Conservation (phyloP, 148 eudicot genomes). For the Amaranthus palmeri region DNA sequence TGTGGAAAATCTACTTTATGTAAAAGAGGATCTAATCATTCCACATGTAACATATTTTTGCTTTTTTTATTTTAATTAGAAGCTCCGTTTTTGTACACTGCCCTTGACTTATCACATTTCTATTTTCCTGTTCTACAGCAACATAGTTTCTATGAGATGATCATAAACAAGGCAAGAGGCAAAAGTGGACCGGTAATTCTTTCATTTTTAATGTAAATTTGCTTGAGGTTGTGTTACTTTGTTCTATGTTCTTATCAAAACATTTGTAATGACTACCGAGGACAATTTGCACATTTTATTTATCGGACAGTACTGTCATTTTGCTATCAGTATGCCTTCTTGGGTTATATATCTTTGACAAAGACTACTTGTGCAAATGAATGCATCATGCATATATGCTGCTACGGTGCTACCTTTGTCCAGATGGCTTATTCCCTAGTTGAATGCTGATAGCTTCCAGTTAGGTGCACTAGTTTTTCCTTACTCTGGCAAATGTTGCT, state of each 20-base stretch:
- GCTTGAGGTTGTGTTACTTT: neutral
- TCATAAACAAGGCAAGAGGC: constrained; percentile 96
- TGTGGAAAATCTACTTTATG: constrained; percentile 93
- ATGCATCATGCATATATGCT: neutral
- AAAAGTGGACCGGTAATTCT: constrained; percentile 95
- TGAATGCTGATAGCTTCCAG: neutral
- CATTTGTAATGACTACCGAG: neutral
- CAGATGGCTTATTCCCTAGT: neutral
- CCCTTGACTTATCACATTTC: constrained; percentile 2
- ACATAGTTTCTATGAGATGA: constrained; percentile 97
- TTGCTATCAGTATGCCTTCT: neutral
- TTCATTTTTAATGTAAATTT: constrained; percentile 13
- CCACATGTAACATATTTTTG: constrained; percentile 63
- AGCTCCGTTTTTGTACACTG: neutral
- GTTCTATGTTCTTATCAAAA: neutral
- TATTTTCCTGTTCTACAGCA: constrained; percentile 46
- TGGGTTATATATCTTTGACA: neutral
- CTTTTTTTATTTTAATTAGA: neutral
- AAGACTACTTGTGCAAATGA: neutral
- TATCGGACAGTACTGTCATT: neutral
- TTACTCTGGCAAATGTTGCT: neutral
- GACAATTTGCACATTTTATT: neutral
- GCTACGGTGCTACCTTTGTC: neutral
- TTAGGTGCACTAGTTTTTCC: neutral
- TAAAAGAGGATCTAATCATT: constrained; percentile 95